A percentile compares a stretch with the other conserved stretches of the same genome.
phyloP scores from a whole-genome alignment of 2,329 filamentous ascomycete genomes.

The Neospermospora avenae region DNA sequence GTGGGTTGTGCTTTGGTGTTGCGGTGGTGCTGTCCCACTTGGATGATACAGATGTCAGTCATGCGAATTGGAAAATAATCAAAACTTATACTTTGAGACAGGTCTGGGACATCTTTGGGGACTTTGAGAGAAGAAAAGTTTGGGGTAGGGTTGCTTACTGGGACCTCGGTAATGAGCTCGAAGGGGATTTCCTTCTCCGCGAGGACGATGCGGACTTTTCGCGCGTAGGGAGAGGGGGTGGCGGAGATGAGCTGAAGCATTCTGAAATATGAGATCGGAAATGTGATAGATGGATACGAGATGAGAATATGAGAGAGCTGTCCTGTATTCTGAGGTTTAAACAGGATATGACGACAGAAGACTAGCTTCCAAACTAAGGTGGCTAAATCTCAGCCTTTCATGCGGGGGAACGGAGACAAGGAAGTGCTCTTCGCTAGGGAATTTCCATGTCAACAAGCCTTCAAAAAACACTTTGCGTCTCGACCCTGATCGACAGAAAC shows the following conservation, averaged over 20 bases:
- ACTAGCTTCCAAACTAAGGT: neutral
- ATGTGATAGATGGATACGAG: neutral
- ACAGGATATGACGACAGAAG: neutral
- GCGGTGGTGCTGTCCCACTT: conserved; percentile 8
- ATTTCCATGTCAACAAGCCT: no score
- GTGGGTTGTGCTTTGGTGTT: conserved; percentile 10
- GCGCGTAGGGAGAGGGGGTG: conserved; percentile 12
- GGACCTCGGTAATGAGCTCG: conserved; percentile 13
- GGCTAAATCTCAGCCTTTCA: neutral
- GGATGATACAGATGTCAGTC: no score
- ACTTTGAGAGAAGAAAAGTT: no score
- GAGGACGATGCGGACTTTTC: conserved; percentile 16
- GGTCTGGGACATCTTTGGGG: no score
- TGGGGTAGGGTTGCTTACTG: neutral
- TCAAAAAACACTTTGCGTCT: no score
- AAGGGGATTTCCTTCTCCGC: conserved; percentile 15
- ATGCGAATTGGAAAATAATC: no score
- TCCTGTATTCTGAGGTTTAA: neutral
- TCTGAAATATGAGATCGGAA: neutral
- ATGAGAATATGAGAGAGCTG: no score
- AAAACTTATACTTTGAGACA: no score
- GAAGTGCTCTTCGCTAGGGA: neutral
- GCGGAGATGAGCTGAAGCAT: conserved; percentile 18
- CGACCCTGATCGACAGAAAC: no score
- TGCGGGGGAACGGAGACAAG: neutral